These are phyloP conservation scores for Myochromella boudieri DNA, from an alignment of 768 basidiomycete species.

Conservation along the genomic window DNA sequence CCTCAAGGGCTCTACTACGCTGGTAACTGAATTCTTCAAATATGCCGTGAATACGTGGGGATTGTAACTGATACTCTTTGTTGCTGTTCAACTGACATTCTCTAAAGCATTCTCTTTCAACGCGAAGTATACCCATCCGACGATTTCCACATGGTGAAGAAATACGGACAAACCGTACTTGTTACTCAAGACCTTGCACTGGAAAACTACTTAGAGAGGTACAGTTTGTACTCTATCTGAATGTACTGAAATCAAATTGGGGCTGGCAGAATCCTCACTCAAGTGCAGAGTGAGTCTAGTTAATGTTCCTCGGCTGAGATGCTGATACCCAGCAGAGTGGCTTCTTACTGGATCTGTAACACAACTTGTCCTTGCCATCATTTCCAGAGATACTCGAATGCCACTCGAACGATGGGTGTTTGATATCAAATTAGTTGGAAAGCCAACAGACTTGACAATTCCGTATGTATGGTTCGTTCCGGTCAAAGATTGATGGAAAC, in stretches of 20 bases:
- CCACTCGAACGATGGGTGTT: constrained; percentile 98
- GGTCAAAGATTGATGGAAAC: constrained; percentile 8
- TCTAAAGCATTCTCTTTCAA: constrained; percentile 86
- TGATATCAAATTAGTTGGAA: constrained; percentile 84
- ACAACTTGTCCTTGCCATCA: constrained; percentile 92
- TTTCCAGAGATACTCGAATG: constrained; percentile 89
- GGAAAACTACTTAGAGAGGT: constrained; percentile 92
- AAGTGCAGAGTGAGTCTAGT: constrained; percentile 79
- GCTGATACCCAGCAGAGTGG: constrained; percentile 66
- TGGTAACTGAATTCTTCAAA: constrained; percentile 99
- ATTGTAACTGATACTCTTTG: background rate
- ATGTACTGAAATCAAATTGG: background rate
- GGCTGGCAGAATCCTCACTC: constrained; percentile 73
- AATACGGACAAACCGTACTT: constrained; percentile 94
- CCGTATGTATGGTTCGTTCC: no score
- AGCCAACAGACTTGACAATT: constrained; percentile 46
- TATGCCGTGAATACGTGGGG: constrained; percentile 96
- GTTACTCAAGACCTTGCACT: constrained; percentile 92
- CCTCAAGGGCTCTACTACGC: constrained; percentile 89
- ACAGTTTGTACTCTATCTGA: constrained; percentile 13
- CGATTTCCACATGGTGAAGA: constrained; percentile 99
- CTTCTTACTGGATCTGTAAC: constrained; percentile 89
- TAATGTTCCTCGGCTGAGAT: background rate
- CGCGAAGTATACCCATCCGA: constrained; percentile 96
- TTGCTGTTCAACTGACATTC: constrained; percentile 12